A percentile compares a stretch with the other conserved stretches of the same genome.
Conservation (phyloP, 176 grass and related monocot species). For the Cocos nucifera region DNA sequence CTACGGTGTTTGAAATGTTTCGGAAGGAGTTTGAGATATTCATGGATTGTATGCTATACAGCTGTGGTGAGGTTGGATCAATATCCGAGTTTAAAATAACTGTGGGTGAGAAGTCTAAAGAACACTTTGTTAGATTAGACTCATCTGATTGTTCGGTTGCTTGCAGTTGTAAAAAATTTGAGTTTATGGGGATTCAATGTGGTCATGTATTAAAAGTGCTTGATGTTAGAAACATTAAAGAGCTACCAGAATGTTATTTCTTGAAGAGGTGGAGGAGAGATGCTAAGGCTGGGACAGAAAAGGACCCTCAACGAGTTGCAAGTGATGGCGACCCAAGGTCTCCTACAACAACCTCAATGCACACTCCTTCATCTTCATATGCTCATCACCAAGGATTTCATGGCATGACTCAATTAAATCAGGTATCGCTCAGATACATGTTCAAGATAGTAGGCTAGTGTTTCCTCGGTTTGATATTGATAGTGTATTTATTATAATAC, state of each 20-base stretch:
- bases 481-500: no score
- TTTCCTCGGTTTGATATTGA: no score
- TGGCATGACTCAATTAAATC: no score
- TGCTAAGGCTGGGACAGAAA: constrained; percentile 22
- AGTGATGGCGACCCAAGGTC: no score
- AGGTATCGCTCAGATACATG: no score
- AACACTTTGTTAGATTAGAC: constrained; percentile 26
- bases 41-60: constrained; percentile 37
- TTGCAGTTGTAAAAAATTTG: constrained; percentile 91
- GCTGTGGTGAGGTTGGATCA: constrained; percentile 6
- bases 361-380: no score
- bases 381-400: no score
- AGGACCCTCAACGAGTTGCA: no score
- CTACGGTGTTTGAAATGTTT: constrained; percentile 43
- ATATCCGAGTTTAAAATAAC: constrained; percentile 34
- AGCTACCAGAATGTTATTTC: constrained; percentile 71
- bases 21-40: constrained; percentile 41
- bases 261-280: constrained; percentile 68
- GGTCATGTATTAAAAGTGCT: constrained; percentile 82
- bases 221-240: constrained; percentile 96
- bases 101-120: constrained; percentile 23
- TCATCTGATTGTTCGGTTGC: constrained; percentile 30
- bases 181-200: constrained; percentile 74
- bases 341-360: no score
- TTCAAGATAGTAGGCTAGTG: no score